A percentile compares a stretch with the other conserved stretches of the same genome.
Conservation (phyloP, 768 basidiomycete species). For the Russula brevipes region DNA sequence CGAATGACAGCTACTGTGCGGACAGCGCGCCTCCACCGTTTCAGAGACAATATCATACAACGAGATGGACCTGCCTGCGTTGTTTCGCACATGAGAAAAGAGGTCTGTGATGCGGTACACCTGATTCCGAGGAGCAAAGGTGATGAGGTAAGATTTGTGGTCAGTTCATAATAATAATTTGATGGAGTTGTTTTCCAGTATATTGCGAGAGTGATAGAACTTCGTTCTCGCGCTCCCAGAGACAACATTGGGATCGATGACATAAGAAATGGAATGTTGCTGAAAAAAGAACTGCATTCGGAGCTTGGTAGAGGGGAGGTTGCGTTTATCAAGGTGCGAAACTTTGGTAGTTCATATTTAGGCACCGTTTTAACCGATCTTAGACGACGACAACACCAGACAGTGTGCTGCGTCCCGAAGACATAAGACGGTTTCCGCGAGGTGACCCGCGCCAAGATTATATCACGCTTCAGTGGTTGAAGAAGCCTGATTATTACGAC, state of each 20-base stretch:
- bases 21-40: background rate
- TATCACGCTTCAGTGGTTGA: background rate
- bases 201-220: too few species aligned
- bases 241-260: background rate
- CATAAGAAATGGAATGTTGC: background rate
- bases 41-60: background rate
- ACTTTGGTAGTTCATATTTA: background rate
- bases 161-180: too few species aligned
- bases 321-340: constrained; percentile 1
- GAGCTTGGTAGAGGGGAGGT: background rate
- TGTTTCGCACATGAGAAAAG: background rate
- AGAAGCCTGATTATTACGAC: background rate
- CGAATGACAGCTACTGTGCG: background rate
- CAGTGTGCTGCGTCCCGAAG: background rate
- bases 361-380: background rate
- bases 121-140: too few species aligned
- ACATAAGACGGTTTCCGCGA: background rate
- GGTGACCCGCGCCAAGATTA: background rate
- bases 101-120: too few species aligned
- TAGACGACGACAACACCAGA: background rate
- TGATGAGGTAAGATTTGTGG: too few species aligned
- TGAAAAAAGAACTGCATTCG: background rate
- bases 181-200: too few species aligned
- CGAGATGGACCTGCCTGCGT: background rate
- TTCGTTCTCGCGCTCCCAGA: too few species aligned